Evolutionary conservation across 2,329 filamentous ascomycete species (phyloP).

Genomic region (Whalleya microplaca): DNA sequence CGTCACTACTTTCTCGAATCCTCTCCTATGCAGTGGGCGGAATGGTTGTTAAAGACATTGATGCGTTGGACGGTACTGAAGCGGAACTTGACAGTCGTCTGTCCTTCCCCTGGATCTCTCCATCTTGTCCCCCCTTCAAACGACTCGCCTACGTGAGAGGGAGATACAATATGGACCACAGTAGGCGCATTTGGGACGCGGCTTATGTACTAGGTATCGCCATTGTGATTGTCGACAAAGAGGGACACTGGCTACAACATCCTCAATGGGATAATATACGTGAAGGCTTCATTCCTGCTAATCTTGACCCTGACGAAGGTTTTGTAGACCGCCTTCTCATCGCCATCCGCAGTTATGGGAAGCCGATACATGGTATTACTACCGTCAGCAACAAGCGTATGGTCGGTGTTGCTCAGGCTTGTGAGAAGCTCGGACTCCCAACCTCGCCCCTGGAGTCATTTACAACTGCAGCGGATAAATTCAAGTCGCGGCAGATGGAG

Average conservation of each 20-base stretch:
- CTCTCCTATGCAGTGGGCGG: too few species aligned
- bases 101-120: constrained; percentile 1
- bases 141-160: constrained; percentile 1
- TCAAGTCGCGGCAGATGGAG: constrained; percentile 28
- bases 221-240: constrained; percentile 41
- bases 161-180: too few species aligned
- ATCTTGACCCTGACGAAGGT: constrained; percentile 33
- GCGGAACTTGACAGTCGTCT: not conserved
- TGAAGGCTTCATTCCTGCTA: constrained; percentile 38
- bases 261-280: constrained; percentile 27
- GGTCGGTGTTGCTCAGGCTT: constrained; percentile 36
- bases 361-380: constrained; percentile 41
- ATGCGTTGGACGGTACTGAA: not conserved
- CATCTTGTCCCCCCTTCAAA: not conserved
- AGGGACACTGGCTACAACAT: constrained; percentile 44
- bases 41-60: not conserved
- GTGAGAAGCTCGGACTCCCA: constrained; percentile 36
- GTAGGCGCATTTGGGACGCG: constrained; percentile 11
- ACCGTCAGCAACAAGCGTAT: constrained; percentile 40
- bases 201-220: constrained; percentile 41
- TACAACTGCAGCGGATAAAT: constrained; percentile 38
- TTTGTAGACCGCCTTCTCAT: constrained; percentile 37
- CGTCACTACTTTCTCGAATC: too few species aligned
- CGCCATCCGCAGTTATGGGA: constrained; percentile 29
- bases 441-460: constrained; percentile 36